Base-by-base conservation (phyloP, 352 stramenopile genomes). In the Phytophthora constricta region DNA sequence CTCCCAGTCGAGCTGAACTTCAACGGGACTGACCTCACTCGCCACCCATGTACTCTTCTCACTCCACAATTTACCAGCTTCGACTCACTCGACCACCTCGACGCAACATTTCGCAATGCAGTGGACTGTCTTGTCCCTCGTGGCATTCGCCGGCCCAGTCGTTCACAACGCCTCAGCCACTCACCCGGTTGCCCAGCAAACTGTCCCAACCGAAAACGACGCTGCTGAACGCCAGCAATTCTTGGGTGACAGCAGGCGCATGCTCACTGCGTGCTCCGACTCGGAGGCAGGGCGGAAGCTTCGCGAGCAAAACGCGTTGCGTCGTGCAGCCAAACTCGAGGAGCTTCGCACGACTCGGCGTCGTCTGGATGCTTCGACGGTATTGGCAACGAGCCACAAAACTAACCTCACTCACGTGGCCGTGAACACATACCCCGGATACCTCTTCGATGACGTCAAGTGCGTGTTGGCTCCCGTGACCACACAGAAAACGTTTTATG, bases 381-480 rank as follows among this genome's bases (percentile, higher is more conserved):
- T 31, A 17, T 31, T 50, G 43, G 43, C 43, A 26, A 50, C 43
- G 19, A 50, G 17, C 20, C 43, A 50, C 43, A 50, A 50, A n/a
- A 45, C 11, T 14, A 62, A 62, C 39, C 42, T 62, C 27, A 62
- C 55, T 8, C 28, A 42, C 19, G 31, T 62, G 7, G n/a, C 26
- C 19, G n/a, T 27, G 31, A 26, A 28, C 42, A 56, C 33, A n/a
- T 51, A 53, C 11, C 48, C 58, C 5, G 50, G 31, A 8, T 55
- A 58, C 37, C 42, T 60, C 16, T 59, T 66, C 26, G 58, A 54
- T 47, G 23, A 53, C 10, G 47, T 50, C 37, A 58, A 47, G 8
- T 65, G 58, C 25, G 26, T 65, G 14, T 49, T 66, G 37, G 49
- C 47, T 19, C 49, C 58, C 1, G 58, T 60, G 42, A 50, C 55